Evolutionary conservation across 441 rosid genomes (phyloP).

Genomic region (Codiaeum variegatum): DNA sequence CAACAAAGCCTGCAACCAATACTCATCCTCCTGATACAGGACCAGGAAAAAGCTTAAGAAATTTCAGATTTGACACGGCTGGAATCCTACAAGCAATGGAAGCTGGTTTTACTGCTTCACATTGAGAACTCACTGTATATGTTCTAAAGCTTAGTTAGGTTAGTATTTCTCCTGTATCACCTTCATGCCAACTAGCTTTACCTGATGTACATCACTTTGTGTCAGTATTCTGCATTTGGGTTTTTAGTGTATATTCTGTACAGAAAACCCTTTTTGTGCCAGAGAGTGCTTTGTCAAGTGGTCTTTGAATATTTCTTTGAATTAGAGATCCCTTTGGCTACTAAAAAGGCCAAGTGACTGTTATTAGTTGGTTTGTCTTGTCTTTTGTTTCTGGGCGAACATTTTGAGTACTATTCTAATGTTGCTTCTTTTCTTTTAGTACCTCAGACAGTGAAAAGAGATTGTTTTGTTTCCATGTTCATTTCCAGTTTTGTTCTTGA

Average conservation of each 20-base stretch:
- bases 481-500: not conserved
- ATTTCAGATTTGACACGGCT: constrained; percentile 56
- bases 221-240: constrained; percentile 31
- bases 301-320: constrained; percentile 17
- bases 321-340: constrained; percentile 1
- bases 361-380: not conserved
- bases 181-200: constrained; percentile 14
- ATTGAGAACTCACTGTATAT: constrained; percentile 20
- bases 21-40: constrained; percentile 47
- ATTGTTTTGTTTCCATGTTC: not conserved
- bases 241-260: constrained; percentile 39
- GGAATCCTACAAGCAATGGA: constrained; percentile 69
- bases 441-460: not conserved
- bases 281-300: constrained; percentile 10
- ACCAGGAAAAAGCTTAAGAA: constrained; percentile 62
- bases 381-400: not conserved
- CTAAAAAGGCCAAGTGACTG: constrained; percentile 1
- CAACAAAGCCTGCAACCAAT: constrained; percentile 35
- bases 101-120: constrained; percentile 52
- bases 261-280: constrained; percentile 27
- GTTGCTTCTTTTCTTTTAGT: not conserved
- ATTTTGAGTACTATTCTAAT: not conserved
- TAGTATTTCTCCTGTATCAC: constrained; percentile 27
- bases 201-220: constrained; percentile 31
- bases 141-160: constrained; percentile 23